Evolutionary conservation across 2,329 filamentous ascomycete species (phyloP).

Genomic region (Didymella sp.): DNA sequence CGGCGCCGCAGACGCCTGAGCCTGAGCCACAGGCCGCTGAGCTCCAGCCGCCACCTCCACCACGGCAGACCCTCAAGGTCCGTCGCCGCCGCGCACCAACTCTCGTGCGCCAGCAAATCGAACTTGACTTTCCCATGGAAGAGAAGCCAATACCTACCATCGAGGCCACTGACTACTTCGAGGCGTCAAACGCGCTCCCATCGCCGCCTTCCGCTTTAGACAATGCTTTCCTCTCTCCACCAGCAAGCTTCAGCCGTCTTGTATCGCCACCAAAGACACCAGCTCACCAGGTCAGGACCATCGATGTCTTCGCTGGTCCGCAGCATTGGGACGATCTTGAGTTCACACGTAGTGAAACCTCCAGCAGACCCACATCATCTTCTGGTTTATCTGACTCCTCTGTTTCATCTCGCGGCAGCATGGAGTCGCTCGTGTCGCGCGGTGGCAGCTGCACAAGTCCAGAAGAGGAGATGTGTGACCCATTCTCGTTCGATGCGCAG

Average conservation of each 20-base stretch:
- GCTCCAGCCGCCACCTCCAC: constrained; percentile 53
- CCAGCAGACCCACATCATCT: constrained; percentile 64
- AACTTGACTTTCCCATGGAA: constrained; percentile 37
- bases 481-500: constrained; percentile 58
- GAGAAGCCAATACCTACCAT: constrained; percentile 57
- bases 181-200: constrained; percentile 36
- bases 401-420: constrained; percentile 64
- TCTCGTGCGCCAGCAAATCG: constrained; percentile 34
- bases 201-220: constrained; percentile 37
- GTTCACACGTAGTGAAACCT: constrained; percentile 50
- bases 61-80: constrained; percentile 57
- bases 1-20: constrained; percentile 56
- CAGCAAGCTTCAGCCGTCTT: constrained; percentile 45
- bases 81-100: constrained; percentile 54
- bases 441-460: constrained; percentile 67
- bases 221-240: constrained; percentile 54
- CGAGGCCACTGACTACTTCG: constrained; percentile 53
- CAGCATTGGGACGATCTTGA: constrained; percentile 45
- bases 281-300: constrained; percentile 49
- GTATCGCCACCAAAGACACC: constrained; percentile 60
- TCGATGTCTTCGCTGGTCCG: constrained; percentile 36
- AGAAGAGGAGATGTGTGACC: constrained; percentile 65
- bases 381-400: constrained; percentile 69
- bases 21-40: constrained; percentile 49
- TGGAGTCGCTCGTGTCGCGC: constrained; percentile 63